Evolutionary conservation across 108 stramenopile species (phyloP).

Genomic region (Cylindrotheca closterium): DNA sequence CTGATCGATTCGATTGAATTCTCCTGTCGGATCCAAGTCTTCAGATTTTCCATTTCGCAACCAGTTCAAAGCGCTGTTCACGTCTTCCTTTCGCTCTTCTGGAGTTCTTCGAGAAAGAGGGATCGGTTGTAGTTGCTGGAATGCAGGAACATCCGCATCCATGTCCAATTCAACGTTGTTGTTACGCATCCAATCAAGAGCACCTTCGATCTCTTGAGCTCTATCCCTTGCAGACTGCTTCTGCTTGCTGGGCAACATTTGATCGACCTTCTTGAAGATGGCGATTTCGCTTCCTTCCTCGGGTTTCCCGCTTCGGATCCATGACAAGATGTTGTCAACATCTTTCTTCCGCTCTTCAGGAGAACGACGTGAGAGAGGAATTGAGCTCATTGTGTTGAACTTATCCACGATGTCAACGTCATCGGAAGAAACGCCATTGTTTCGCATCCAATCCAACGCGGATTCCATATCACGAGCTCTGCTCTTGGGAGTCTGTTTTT

Average conservation of each 20-base stretch:
- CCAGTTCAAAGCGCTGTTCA: slow-evolving; percentile 34
- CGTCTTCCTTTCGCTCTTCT: slow-evolving; percentile 24
- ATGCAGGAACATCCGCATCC: slow-evolving; percentile 7
- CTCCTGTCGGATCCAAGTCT: slow-evolving; percentile 10
- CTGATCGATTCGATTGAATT: slow-evolving; percentile 18
- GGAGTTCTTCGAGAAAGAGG: slow-evolving; percentile 18
- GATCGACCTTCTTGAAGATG: slow-evolving; percentile 28
- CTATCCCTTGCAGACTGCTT: slow-evolving; percentile 13
- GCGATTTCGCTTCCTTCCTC: slow-evolving; percentile 8
- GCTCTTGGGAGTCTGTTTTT: slow-evolving; percentile 13
- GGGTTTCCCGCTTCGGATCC: slow-evolving; percentile 17
- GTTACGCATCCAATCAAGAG: slow-evolving; percentile 35
- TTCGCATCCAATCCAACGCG: slow-evolving; percentile 38
- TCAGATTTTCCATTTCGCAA: slow-evolving; percentile 22
- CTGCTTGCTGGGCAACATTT: slow-evolving; percentile 13
- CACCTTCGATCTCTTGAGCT: slow-evolving; percentile 34
- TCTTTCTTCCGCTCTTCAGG: slow-evolving; percentile 21
- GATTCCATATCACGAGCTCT: slow-evolving; percentile 32
- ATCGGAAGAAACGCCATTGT: slow-evolving; percentile 10
- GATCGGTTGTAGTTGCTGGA: slow-evolving; percentile 2
- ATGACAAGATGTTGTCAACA: slow-evolving; percentile 10
- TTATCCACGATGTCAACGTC: slow-evolving; percentile 8
- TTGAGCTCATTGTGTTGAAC: slow-evolving; percentile 2
- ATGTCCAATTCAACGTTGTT: slow-evolving; percentile 14
- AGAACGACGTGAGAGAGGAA: slow-evolving; percentile 15